phyloP scores from a whole-genome alignment of 2,329 filamentous ascomycete genomes.

The Diaporthe vaccinii region DNA sequence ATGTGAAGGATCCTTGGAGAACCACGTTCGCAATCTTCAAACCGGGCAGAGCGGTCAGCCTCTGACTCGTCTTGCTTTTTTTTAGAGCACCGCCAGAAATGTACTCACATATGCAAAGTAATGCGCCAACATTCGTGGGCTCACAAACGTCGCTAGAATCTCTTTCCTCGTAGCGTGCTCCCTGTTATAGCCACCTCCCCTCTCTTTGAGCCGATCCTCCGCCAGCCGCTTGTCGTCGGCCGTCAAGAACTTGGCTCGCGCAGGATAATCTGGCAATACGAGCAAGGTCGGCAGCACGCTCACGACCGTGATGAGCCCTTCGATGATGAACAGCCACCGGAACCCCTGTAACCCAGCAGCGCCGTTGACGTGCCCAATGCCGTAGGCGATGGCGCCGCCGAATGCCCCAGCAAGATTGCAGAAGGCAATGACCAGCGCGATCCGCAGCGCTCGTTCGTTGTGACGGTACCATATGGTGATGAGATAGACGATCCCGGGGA shows the following conservation, averaged over 20 bases:
- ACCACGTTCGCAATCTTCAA: constrained; percentile 47
- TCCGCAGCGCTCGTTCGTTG: constrained; percentile 49
- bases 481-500: constrained; percentile 51
- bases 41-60: constrained; percentile 45
- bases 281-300: constrained; percentile 35
- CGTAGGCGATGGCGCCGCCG: constrained; percentile 49
- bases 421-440: constrained; percentile 32
- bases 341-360: constrained; percentile 52
- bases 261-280: constrained; percentile 46
- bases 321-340: constrained; percentile 49
- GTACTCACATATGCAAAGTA: constrained; percentile 44
- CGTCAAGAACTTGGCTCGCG: constrained; percentile 45
- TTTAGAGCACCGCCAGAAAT: too few relatives aligned
- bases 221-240: constrained; percentile 44
- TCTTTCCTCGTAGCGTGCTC: constrained; percentile 52
- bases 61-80: not conserved
- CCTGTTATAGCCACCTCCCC: constrained; percentile 53
- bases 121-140: constrained; percentile 54
- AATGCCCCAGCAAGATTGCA: constrained; percentile 44
- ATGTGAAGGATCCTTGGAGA: constrained; percentile 57
- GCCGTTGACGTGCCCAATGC: constrained; percentile 53
- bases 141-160: constrained; percentile 52
- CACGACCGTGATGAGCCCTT: constrained; percentile 28
- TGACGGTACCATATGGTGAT: constrained; percentile 52
- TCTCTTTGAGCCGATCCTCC: constrained; percentile 44